Conservation (phyloP, 208 protist genomes). For the Acanthamoeba rhysodes region DNA sequence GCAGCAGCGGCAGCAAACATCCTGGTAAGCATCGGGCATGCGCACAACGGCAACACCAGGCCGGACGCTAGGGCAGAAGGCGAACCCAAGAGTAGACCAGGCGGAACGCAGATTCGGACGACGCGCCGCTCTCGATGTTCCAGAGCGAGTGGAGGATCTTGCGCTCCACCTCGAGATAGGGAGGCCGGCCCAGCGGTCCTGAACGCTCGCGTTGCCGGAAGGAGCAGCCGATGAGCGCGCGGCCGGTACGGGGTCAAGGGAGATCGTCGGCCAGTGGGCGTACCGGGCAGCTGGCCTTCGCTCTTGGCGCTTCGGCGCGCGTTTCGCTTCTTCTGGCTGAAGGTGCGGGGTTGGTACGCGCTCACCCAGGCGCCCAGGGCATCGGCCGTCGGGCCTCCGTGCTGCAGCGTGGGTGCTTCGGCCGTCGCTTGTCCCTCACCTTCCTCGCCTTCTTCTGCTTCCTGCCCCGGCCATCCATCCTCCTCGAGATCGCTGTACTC, state of each 20-base stretch:
- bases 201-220: not conserved
- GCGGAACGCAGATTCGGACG: constrained; percentile 27
- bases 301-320: not conserved
- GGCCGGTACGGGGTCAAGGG: not conserved
- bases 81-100: constrained; percentile 49
- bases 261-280: not conserved
- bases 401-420: not conserved
- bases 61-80: not conserved
- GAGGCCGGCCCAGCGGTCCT: constrained; percentile 16
- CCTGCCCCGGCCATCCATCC: not conserved
- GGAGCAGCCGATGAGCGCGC: not conserved
- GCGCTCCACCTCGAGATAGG: constrained; percentile 55
- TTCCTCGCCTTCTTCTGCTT: not conserved
- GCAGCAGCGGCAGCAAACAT: not conserved
- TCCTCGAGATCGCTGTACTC: constrained; percentile 43
- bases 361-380: constrained; percentile 21
- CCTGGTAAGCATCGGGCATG: not conserved
- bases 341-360: constrained; percentile 27
- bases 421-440: not conserved
- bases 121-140: constrained; percentile 65
- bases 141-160: constrained; percentile 43
- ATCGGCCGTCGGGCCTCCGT: not conserved
- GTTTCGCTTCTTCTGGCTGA: constrained; percentile 62
- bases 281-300: not conserved
- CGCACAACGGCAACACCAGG: not conserved